Evolutionary conservation across 768 basidiomycete species (phyloP), one percentile per base, ranked within the genome.

Genomic region (Lentinula edodes): DNA sequence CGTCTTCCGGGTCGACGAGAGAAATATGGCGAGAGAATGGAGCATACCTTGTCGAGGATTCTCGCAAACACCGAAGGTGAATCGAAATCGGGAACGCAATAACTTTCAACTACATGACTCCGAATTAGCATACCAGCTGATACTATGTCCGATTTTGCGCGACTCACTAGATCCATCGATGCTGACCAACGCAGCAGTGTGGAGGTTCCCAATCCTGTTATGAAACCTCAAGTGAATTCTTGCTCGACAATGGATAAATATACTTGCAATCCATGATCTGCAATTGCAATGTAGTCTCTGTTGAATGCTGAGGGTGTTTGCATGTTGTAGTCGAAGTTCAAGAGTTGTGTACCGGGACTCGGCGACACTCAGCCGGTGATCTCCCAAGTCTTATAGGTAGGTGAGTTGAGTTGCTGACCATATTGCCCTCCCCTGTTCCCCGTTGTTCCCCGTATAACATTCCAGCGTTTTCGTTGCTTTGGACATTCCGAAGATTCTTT

Each of bases 1-100:
- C 8, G 43, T 36, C 52, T 52, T 55, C 23, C 41, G 41, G 42
- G 10, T 60, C 41, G 16, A 23, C 13, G 18, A 18, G 13, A 23
- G 28, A 7, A 18, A 50, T 57, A 52, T 1, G 32, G 4, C 41
- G 16, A 10, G 45, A 32, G 36, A 15, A 63, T 15, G 39, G 78
- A 82, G 73, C 91, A 41, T 20, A 41, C 55, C 92, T 92, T 92
- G 77, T 94, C 91, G 6, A 94, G 80, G 66, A 93, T 91, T 7
- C 94, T 84, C 6, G 93, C 94, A 65, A 95, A 96, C 53, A 96
- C 80, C 16, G 91, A 93, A 3, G 95, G 95, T 1, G 93, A 95
- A 73, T 97, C 95, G 70, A 97, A 96, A 76, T 95, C 81, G 1
- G 94, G 94, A 32, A 95, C 83, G 67, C 95, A 97, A 72, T 94